phyloP scores from a whole-genome alignment of 1,284 basidiomycete genomes.

The Cryptococcus sp. region DNA sequence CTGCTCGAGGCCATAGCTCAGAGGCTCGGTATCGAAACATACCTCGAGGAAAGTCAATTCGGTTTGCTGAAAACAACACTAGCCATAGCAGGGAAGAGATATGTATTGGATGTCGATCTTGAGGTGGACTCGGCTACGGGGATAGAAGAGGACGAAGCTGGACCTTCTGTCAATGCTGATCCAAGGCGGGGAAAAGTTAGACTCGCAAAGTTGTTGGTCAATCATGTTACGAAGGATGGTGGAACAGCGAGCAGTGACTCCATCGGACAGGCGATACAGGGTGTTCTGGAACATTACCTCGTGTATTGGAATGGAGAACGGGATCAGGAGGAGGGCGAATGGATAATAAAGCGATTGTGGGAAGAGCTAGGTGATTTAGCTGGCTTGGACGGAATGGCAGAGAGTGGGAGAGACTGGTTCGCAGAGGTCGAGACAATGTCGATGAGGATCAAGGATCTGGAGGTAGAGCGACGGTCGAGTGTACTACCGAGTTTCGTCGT shows the following conservation, averaged over 20 bases:
- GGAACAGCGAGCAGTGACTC: slow-evolving; percentile 15
- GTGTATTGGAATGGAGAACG: slow-evolving; percentile 21
- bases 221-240: slow-evolving; percentile 26
- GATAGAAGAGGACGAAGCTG: slow-evolving; percentile 22
- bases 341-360: slow-evolving; percentile 1
- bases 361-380: slow-evolving; percentile 29
- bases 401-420: slow-evolving; percentile 24
- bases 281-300: slow-evolving; percentile 25
- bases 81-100: slow-evolving; percentile 36
- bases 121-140: slow-evolving; percentile 27
- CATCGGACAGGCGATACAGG: slow-evolving; percentile 18
- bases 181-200: slow-evolving; percentile 22
- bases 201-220: slow-evolving; percentile 31
- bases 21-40: slow-evolving; percentile 31
- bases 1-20: slow-evolving; percentile 29
- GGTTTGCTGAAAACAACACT: slow-evolving; percentile 34
- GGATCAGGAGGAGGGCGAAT: not conserved
- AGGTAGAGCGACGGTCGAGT: too few species aligned
- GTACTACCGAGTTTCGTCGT: too few species aligned
- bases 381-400: slow-evolving; percentile 29
- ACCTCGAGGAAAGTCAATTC: slow-evolving; percentile 43
- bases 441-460: too few species aligned
- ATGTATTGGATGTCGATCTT: slow-evolving; percentile 43
- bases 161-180: not conserved
- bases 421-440: slow-evolving; percentile 35